phyloP scores from a whole-genome alignment of 1,284 basidiomycete species.

The Microbotryum saponariae region DNA sequence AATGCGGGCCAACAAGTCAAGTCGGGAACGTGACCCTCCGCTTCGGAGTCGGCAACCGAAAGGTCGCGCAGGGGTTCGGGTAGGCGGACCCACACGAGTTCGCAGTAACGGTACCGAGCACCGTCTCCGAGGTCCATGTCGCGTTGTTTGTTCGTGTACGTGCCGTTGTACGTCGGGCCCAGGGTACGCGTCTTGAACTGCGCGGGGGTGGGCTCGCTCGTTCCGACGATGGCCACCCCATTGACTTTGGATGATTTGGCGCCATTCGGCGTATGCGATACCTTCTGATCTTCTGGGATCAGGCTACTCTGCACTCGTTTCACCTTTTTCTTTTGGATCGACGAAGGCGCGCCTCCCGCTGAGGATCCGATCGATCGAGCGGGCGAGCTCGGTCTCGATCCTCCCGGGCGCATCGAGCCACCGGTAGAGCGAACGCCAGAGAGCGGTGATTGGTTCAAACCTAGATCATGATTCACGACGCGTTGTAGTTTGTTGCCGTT shows the following conservation, averaged over 20 bases:
- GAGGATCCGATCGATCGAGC: no score
- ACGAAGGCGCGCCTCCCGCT: no score
- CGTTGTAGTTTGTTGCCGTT: constrained; percentile 51
- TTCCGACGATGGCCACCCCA: no score
- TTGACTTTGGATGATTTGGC: no score
- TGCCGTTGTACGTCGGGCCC: constrained; percentile 23
- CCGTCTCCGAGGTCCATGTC: constrained; percentile 41
- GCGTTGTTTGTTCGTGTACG: constrained; percentile 24
- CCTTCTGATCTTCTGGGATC: no score
- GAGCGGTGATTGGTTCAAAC: constrained; percentile 28
- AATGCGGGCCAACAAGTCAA: constrained; percentile 66
- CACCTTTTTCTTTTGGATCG: no score
- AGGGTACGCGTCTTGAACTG: no score
- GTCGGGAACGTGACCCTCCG: constrained; percentile 34
- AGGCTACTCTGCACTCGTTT: no score
- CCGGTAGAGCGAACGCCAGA: no score
- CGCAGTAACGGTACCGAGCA: constrained; percentile 57
- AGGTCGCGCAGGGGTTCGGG: constrained; percentile 47
- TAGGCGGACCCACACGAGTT: constrained; percentile 65
- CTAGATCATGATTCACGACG: constrained; percentile 57
- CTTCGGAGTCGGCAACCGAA: constrained; percentile 38
- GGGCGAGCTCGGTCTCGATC: constrained; percentile 40
- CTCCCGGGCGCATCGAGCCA: no score
- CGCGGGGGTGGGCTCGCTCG: no score
- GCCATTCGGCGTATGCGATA: no score